Percentiles rank a stretch among this genome's conserved stretches.
phyloP scores from a whole-genome alignment of 2,329 filamentous ascomycete species.

The Alternaria arbusti region DNA sequence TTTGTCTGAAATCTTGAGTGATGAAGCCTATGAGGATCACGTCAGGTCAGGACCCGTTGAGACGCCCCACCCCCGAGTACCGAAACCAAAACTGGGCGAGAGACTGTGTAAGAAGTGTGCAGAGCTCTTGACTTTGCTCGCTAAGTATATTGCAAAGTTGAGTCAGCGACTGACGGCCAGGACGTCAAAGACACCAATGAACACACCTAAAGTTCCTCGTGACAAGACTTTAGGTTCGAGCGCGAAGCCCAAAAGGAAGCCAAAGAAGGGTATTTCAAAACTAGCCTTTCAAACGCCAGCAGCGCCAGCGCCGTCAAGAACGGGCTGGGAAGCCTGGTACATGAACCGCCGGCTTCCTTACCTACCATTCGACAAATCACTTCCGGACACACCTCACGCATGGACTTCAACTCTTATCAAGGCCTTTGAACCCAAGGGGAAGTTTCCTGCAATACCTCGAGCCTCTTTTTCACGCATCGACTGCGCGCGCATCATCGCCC shows the following conservation, averaged over 20 bases:
- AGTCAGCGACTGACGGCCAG: neutral
- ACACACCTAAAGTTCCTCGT: neutral
- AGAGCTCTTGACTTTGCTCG: neutral
- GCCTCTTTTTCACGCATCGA: neutral
- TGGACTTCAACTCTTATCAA: neutral
- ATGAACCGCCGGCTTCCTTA: neutral
- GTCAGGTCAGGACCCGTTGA: neutral
- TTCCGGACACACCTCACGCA: neutral
- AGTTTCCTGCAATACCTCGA: neutral
- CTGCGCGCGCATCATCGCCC: neutral
- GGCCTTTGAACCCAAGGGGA: neutral
- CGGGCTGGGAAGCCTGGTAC: neutral
- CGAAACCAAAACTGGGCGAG: neutral
- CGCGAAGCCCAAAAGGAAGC: neutral
- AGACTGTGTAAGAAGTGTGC: neutral
- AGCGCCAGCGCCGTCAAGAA: neutral
- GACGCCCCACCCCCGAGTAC: no score
- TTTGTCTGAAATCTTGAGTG: neutral
- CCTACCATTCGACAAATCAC: neutral
- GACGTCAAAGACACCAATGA: neutral
- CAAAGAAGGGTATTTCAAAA: neutral
- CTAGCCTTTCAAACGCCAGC: neutral
- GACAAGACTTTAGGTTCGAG: neutral
- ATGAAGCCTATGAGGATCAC: neutral
- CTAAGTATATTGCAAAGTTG: neutral